Percentiles rank a stretch among this genome's conserved stretches.
These are phyloP conservation scores for Clitoria ternatea DNA, from an alignment of 306 rosid genomes.

Conservation along the genomic window DNA sequence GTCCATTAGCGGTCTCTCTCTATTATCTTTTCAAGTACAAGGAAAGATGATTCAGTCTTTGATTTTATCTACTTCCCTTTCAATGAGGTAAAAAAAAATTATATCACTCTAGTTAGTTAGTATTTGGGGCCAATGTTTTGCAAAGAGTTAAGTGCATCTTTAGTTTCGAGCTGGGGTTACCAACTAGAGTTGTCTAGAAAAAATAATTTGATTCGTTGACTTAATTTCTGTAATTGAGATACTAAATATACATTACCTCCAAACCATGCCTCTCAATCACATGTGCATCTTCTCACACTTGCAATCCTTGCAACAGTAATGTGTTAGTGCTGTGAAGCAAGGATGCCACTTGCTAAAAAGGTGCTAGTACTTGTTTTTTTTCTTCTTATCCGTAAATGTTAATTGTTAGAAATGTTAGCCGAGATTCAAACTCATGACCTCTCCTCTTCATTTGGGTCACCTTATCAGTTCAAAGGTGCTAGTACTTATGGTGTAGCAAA, in stretches of 20 bases:
- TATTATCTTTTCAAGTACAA: neutral
- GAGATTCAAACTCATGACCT: too few relatives aligned
- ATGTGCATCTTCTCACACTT: neutral
- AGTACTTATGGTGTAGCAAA: too few relatives aligned
- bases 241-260: too few relatives aligned
- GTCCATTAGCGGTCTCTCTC: neutral
- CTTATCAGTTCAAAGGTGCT: too few relatives aligned
- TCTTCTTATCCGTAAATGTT: too few relatives aligned
- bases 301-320: neutral
- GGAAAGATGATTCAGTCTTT: neutral
- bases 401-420: too few relatives aligned
- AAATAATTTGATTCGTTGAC: too few relatives aligned
- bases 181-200: too few relatives aligned
- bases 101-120: neutral
- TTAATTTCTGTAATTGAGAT: too few relatives aligned
- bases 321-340: neutral
- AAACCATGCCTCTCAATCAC: neutral
- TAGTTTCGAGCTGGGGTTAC: too few relatives aligned
- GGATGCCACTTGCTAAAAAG: neutral
- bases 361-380: too few relatives aligned
- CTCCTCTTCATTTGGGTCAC: too few relatives aligned
- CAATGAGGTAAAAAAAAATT: neutral
- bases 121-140: neutral
- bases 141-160: neutral
- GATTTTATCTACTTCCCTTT: neutral